Conservation (phyloP, 2,329 filamentous ascomycete species). For the Scedosporium aurantiacum region DNA sequence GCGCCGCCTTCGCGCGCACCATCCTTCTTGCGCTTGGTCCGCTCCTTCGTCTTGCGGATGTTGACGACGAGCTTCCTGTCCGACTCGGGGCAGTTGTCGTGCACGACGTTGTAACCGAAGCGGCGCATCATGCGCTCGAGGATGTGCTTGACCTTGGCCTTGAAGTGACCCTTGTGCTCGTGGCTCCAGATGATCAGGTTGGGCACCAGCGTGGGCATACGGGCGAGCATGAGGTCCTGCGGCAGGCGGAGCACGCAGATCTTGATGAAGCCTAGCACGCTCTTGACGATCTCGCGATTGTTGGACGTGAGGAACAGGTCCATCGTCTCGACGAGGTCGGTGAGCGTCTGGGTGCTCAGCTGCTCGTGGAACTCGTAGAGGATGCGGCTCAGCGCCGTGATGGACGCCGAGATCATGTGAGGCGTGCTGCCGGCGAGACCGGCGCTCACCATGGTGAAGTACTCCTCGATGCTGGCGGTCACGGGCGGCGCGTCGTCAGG, state of each 20-base stretch:
- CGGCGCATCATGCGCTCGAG: slow-evolving; percentile 86
- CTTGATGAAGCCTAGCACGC: slow-evolving; percentile 92
- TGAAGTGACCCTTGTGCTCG: slow-evolving; percentile 96
- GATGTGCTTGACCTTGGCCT: slow-evolving; percentile 96
- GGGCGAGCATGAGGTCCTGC: slow-evolving; percentile 63
- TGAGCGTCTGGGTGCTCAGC: slow-evolving; percentile 58
- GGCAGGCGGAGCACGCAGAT: slow-evolving; percentile 84
- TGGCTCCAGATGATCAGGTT: slow-evolving; percentile 94
- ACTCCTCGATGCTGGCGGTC: slow-evolving; percentile 79
- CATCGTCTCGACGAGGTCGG: slow-evolving; percentile 85
- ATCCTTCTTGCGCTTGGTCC: slow-evolving; percentile 81
- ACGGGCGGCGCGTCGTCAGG: slow-evolving; percentile 65
- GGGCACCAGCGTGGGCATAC: slow-evolving; percentile 67
- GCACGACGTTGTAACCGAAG: slow-evolving; percentile 74
- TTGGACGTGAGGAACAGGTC: slow-evolving; percentile 93
- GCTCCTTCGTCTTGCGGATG: slow-evolving; percentile 89
- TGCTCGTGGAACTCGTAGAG: slow-evolving; percentile 78
- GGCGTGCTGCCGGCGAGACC: slow-evolving; percentile 86
- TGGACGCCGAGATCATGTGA: slow-evolving; percentile 96
- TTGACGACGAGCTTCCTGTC: slow-evolving; percentile 87
- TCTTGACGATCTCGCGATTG: slow-evolving; percentile 93
- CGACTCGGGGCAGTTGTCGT: slow-evolving; percentile 69
- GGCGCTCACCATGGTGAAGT: slow-evolving; percentile 95
- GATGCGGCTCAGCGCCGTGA: slow-evolving; percentile 86
- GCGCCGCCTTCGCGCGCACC: slow-evolving; percentile 45